Percentiles rank a stretch among this genome's conserved stretches.
phyloP scores from a whole-genome alignment of 1,284 basidiomycete species.

The Marasmius fiardii region DNA sequence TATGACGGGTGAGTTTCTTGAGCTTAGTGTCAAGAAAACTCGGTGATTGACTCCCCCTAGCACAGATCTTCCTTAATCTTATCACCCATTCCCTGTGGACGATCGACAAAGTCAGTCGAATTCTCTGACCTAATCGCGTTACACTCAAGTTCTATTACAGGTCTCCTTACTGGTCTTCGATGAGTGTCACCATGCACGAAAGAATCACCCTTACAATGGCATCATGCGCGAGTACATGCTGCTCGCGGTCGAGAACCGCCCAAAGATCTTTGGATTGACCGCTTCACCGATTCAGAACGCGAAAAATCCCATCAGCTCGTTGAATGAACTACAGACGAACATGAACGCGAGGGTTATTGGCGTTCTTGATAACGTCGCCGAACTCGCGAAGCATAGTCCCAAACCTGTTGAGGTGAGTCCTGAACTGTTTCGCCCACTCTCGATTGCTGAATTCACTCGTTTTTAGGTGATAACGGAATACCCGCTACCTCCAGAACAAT shows the following conservation, averaged over 20 bases:
- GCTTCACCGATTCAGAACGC: slow-evolving; percentile 82
- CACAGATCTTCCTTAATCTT: slow-evolving; percentile 78
- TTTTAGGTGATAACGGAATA: slow-evolving; percentile 59
- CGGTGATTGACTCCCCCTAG: slow-evolving; percentile 29
- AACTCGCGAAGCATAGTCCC: slow-evolving; percentile 58
- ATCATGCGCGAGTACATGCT: slow-evolving; percentile 79
- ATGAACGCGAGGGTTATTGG: slow-evolving; percentile 72
- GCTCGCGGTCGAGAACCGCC: slow-evolving; percentile 42
- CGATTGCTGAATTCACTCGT: background rate
- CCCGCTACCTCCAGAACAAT: slow-evolving; percentile 42
- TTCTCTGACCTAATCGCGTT: background rate
- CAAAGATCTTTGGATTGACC: slow-evolving; percentile 87
- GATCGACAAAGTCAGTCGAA: slow-evolving; percentile 48
- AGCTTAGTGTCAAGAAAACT: background rate
- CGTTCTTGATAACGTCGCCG: slow-evolving; percentile 62
- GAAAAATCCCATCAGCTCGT: slow-evolving; percentile 56
- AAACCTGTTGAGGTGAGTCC: slow-evolving; percentile 60
- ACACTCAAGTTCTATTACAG: slow-evolving; percentile 28
- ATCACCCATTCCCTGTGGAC: slow-evolving; percentile 78
- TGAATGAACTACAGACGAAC: slow-evolving; percentile 63
- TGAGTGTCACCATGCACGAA: slow-evolving; percentile 77
- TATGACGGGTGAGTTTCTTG: slow-evolving; percentile 64
- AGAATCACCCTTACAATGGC: slow-evolving; percentile 77
- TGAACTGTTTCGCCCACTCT: background rate
- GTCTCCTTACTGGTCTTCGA: slow-evolving; percentile 80